Base-by-base conservation (phyloP, 805 yeast genomes). In the Jamesozyma gamospora region DNA sequence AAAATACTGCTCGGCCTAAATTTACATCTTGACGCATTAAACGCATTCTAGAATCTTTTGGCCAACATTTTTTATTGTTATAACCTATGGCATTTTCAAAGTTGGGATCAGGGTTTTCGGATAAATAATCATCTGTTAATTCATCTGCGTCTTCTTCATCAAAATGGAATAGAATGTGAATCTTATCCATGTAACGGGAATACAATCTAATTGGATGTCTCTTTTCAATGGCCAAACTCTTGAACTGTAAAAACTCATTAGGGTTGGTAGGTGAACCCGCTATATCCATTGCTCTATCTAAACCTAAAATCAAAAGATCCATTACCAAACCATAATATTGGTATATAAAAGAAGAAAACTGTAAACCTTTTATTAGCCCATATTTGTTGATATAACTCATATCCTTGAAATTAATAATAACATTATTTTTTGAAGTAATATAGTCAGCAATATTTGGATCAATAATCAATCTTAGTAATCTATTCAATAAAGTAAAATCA, bases 391-490 rank as follows among this genome's bases (percentile, higher is more conserved):
- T 79, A 58, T 87, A 95, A 45, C 78, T 82, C 99, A 92, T 92
- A 56, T 92, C 99, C 58, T 92, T 92, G 62, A 79, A 94, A 2
- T 86, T 71, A 16, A 92, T 52, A 17, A 76, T 72, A 16, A 88
- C 77, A 52, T 92, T 92, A 63, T 86, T 86, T 58, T 88, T 88
- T 0, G 96, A 80, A 1, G 95, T 81, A 51, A 92, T 81, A 56
- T 92, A 92, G 61, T 92, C 97, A 3, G 97, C 98, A 51, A 92
- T 75, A 48, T 82, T 83, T 1, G 94, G 81, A 53, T 92, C 98
- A 48, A 87, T 76, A 30, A 92, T 71, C 43, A 92, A 69, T 39
- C 95, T 66, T 40, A 92, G 62, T 32, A 92, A 64, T 45, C 95
- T 72, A 57, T 90, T 92, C 44, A 92, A 64, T 39, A 92, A 64